Conservation (phyloP, 2,329 filamentous ascomycete genomes). For the Scedosporium dehoogii region DNA sequence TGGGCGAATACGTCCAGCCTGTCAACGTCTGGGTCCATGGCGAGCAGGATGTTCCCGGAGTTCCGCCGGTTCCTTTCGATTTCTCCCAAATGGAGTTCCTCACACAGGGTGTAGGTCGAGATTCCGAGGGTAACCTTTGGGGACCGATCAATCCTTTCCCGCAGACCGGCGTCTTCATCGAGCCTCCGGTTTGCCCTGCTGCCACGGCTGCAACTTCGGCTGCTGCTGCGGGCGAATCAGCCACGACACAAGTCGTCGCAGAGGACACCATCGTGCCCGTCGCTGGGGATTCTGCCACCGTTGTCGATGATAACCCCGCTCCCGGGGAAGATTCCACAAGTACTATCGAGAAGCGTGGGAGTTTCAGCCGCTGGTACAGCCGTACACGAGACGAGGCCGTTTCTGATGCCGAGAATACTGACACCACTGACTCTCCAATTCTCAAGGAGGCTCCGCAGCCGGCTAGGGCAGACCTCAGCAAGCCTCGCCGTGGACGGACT, state of each 20-base stretch:
- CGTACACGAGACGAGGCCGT: conserved; percentile 10
- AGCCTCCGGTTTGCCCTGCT: conserved; percentile 10
- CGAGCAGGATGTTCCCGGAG: conserved; percentile 25
- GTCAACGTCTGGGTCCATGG: conserved; percentile 26
- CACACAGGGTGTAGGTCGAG: conserved; percentile 23
- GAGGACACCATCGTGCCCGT: neutral
- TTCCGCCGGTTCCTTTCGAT: conserved; percentile 21
- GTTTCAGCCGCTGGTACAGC: conserved; percentile 9
- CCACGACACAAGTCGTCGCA: no score
- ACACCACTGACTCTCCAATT: conserved; percentile 8
- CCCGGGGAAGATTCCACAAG: neutral
- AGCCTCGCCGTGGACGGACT: neutral
- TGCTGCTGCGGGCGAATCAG: neutral
- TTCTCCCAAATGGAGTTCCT: conserved; percentile 25
- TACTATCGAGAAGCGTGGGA: conserved; percentile 6
- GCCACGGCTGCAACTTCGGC: neutral
- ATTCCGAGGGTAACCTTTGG: conserved; percentile 24
- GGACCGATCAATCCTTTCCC: conserved; percentile 27
- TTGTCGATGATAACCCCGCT: neutral
- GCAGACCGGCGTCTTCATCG: conserved; percentile 23
- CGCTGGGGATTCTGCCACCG: neutral
- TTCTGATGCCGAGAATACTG: conserved; percentile 10
- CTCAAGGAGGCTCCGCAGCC: neutral
- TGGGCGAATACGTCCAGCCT: conserved; percentile 24
- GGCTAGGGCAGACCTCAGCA: neutral